Conservation (phyloP, 768 basidiomycete species). For the Phlebiopsis flavidoalba region DNA sequence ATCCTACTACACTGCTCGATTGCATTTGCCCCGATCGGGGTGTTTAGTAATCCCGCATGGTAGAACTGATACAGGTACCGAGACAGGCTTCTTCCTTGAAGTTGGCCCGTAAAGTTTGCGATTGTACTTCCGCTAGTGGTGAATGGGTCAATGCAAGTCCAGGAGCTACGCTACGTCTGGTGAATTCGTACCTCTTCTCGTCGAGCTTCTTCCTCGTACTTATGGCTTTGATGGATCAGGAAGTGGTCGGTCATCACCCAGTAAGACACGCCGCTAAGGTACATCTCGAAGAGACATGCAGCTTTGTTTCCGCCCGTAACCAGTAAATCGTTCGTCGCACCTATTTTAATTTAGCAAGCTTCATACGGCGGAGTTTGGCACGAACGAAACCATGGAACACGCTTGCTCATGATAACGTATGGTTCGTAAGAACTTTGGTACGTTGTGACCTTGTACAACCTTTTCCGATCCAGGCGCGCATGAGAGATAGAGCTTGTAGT, state of each 20-base stretch:
- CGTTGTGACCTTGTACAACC: constrained; percentile 66
- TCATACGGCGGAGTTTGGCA: neutral
- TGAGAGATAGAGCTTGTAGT: constrained; percentile 60
- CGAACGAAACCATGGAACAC: constrained; percentile 61
- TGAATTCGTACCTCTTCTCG: constrained; percentile 52
- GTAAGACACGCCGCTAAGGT: constrained; percentile 78
- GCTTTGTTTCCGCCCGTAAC: constrained; percentile 93
- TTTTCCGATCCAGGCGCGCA: constrained; percentile 52
- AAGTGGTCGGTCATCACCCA: constrained; percentile 87
- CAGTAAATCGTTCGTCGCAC: constrained; percentile 90
- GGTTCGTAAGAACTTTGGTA: constrained; percentile 89
- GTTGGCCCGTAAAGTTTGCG: constrained; percentile 70
- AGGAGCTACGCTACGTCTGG: neutral
- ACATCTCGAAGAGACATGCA: constrained; percentile 89
- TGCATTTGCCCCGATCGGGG: constrained; percentile 47
- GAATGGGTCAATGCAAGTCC: neutral
- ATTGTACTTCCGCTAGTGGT: constrained; percentile 61
- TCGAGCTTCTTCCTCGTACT: constrained; percentile 71
- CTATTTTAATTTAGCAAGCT: constrained; percentile 29
- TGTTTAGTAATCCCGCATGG: constrained; percentile 44
- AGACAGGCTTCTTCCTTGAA: constrained; percentile 76
- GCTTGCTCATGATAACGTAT: constrained; percentile 75
- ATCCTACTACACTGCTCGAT: constrained; percentile 62
- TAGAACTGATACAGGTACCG: constrained; percentile 61
- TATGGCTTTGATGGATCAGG: constrained; percentile 81